Evolutionary conservation across 306 rosid genomes (phyloP), one percentile per base, ranked within the genome.

Genomic region (Prunus mongolica): DNA sequence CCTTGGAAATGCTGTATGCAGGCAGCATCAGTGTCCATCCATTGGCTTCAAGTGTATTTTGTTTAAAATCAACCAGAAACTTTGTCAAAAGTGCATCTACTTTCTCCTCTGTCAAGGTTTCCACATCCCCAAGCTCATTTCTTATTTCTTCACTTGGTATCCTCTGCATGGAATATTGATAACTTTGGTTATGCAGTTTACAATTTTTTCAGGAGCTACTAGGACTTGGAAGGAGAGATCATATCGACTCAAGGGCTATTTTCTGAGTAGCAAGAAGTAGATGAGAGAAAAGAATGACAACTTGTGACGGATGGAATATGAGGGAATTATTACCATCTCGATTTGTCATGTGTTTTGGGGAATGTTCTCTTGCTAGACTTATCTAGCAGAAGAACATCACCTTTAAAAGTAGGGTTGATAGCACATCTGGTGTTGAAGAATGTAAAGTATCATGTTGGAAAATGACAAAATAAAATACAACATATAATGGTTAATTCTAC

Each of bases 11-110:
- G 83, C 90, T 80, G 45, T 88, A 84, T 1, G 88, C 76, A 16
- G 93, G 96, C 22, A 86, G 82, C 91, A 90, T 85, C 83, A 68
- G 56, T 41, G 67, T 2, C 96, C 96, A 90, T 56, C 89, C 91
- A 67, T 86, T 88, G 18, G 73, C 81, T 78, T 88, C 91, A 56
- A 86, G 77, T 30, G 64, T 51, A 56, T 88, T 82, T 75, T 67
- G 89, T 77, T 83, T 81, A 46, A 83, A 49, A 74, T 88, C 89
- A 18, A 67, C 14, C 46, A 83, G 62, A 65, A 85, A 86, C 61
- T 51, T 86, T 80, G 62, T 76, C 79, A 90, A 19, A 55, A 81
- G 12, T 34, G 19, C 86, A 14, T 88, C 96, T 67, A 90, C 67
- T 80, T 76, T 88, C 76, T 81, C 88, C 74, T 84, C 93, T 1